Base-by-base conservation (phyloP, 305 asterid genomes). In the Rubia peregrina region DNA sequence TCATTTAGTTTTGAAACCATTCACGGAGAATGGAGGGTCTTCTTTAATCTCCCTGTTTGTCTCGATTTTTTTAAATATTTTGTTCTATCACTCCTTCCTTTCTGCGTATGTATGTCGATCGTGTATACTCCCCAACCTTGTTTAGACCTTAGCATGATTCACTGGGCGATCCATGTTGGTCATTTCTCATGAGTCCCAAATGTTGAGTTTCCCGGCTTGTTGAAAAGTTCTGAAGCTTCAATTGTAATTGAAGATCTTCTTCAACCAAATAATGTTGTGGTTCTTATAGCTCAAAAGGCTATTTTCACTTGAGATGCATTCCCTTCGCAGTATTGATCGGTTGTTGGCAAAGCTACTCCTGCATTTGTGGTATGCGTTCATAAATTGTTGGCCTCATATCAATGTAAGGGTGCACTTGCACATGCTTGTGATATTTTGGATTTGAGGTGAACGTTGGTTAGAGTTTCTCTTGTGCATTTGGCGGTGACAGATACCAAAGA, bases 191-290 rank as follows among this genome's bases (percentile, higher is more conserved):
- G 55, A 26, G 36, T 38, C 24, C 17, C 43, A 67, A 30, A 46
- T 30, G 16, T 49, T 21, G 46, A 16, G 44, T 51, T 44, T 9
- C 38, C 56, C 57, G 13, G 55, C 57, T 40, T 65, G 57, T 62
- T 41, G 66, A 10, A 40, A 53, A 56, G 57, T 46, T 46, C 24
- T 72, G 64, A 64, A 72, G 71, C 65, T 51, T 41, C 26, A 62
- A 8, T 64, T 40, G 12, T 53, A 40, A 9, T 30, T 73, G 30
- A 3, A 10, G 71, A 56, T 61, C 49, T 66, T 66, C 61, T 73
- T 66, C 67, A 9, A 26, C 7, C 60, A 57, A 67, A 10, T 13
- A 24, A 22, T 4, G 11, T 8, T 0, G 14, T 57, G 63, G 51
- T 1, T 1, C 12, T 26, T 2, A 4, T 19, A 24, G 70, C 17